Percentiles rank a stretch among this genome's conserved stretches.
These are phyloP conservation scores for Candida piceae DNA, from an alignment of 805 yeast genomes.

Conservation along the genomic window DNA sequence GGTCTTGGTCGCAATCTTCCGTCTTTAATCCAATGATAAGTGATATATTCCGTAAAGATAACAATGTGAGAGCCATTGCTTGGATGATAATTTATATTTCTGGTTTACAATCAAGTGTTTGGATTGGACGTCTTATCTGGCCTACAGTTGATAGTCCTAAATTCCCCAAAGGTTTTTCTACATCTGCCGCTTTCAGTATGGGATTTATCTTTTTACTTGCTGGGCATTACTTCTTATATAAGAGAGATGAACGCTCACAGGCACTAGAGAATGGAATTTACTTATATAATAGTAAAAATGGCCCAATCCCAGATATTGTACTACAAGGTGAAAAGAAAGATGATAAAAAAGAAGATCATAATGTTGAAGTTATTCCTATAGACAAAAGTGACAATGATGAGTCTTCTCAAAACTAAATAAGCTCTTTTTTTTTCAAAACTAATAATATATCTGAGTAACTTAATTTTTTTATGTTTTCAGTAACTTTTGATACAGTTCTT, in stretches of 20 bases:
- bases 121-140: conserved; percentile 30
- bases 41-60: conserved; percentile 54
- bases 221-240: conserved; percentile 35
- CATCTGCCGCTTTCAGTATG: conserved; percentile 37
- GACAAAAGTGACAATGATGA: neutral
- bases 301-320: conserved; percentile 5
- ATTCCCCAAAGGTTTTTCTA: conserved; percentile 48
- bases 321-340: neutral
- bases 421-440: neutral
- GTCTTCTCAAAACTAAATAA: neutral
- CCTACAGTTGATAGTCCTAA: conserved; percentile 56
- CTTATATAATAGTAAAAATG: conserved; percentile 34
- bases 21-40: conserved; percentile 54
- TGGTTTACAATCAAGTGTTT: conserved; percentile 35
- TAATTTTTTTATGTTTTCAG: too few species aligned
- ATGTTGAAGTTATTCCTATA: neutral
- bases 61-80: conserved; percentile 49
- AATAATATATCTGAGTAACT: too few species aligned
- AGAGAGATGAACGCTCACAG: conserved; percentile 42
- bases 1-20: conserved; percentile 61
- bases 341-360: too few species aligned
- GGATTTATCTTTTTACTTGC: conserved; percentile 21
- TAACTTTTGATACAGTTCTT: too few species aligned
- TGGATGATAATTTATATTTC: conserved; percentile 52
- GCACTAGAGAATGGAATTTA: conserved; percentile 46